Evolutionary conservation across 768 basidiomycete genomes (phyloP).

Genomic region (Auriscalpium microsporum): DNA sequence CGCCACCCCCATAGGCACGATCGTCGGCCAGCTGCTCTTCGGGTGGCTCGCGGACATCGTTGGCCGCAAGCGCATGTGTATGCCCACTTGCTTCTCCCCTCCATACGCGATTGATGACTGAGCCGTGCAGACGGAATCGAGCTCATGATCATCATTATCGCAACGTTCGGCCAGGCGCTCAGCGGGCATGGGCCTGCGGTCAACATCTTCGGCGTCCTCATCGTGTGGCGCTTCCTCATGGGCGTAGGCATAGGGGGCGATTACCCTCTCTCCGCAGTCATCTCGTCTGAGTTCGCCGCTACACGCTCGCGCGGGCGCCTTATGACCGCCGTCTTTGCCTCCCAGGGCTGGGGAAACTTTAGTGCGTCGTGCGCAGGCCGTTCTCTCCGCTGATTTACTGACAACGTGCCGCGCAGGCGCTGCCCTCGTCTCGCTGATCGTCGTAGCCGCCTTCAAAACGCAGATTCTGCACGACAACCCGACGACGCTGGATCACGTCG

Average conservation of each 20-base stretch:
- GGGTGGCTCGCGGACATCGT: conserved; percentile 38
- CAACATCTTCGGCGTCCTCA: conserved; percentile 62
- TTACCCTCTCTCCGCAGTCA: conserved; percentile 79
- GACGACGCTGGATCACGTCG: conserved; percentile 41
- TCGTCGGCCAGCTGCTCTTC: conserved; percentile 35
- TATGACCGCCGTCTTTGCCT: conserved; percentile 83
- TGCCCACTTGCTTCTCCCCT: conserved; percentile 18
- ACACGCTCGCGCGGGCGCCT: conserved; percentile 72
- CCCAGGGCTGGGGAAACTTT: conserved; percentile 85
- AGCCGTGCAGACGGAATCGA: conserved; percentile 51
- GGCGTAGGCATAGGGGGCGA: conserved; percentile 86
- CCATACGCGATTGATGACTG: not conserved
- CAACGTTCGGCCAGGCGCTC: conserved; percentile 72
- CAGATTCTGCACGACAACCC: conserved; percentile 39
- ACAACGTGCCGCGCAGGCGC: conserved; percentile 34
- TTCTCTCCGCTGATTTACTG: not conserved
- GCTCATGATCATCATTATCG: conserved; percentile 75
- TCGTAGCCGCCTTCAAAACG: conserved; percentile 61
- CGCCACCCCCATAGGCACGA: conserved; percentile 32
- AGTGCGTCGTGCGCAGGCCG: conserved; percentile 28
- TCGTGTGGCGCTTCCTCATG: conserved; percentile 81
- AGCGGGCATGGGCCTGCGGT: conserved; percentile 60
- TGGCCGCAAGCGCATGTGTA: conserved; percentile 54
- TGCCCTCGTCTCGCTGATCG: conserved; percentile 54
- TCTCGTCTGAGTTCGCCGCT: conserved; percentile 83